These are phyloP conservation scores for Daldinia eschscholtzii DNA, from an alignment of 2,329 filamentous ascomycete genomes.

Conservation along the genomic window DNA sequence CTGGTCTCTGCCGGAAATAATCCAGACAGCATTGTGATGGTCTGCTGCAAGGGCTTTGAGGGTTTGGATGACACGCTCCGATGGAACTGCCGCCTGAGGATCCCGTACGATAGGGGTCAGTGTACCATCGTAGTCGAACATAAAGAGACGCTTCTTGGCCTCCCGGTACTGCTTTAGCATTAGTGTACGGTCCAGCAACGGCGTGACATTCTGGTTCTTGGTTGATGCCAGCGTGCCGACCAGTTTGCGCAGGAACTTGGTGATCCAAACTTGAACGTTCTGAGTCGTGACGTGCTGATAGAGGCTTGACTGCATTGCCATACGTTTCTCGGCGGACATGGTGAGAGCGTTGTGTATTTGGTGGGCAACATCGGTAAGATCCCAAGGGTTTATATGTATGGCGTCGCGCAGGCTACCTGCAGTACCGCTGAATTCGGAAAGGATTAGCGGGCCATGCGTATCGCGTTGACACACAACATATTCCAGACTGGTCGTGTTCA, in stretches of 20 bases:
- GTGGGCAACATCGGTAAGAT: constrained; percentile 84
- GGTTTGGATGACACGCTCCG: constrained; percentile 82
- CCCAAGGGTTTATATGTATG: constrained; percentile 98
- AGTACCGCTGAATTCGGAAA: constrained; percentile 97
- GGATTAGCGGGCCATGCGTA: constrained; percentile 86
- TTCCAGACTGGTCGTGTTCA: constrained; percentile 97
- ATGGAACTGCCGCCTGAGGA: constrained; percentile 88
- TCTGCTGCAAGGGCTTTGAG: constrained; percentile 84
- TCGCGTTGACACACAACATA: constrained; percentile 94
- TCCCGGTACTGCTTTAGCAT: constrained; percentile 80
- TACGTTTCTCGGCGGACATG: constrained; percentile 76
- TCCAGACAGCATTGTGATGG: constrained; percentile 91
- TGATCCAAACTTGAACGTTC: constrained; percentile 89
- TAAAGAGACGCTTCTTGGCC: constrained; percentile 86
- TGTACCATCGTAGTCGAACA: constrained; percentile 99
- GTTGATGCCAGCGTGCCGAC: constrained; percentile 84
- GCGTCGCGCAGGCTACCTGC: constrained; percentile 86
- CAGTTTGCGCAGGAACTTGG: constrained; percentile 81
- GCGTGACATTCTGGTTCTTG: constrained; percentile 81
- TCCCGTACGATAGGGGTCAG: constrained; percentile 95
- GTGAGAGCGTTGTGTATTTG: constrained; percentile 85
- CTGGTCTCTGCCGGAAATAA: constrained; percentile 95
- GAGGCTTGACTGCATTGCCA: constrained; percentile 77
- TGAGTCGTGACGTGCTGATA: constrained; percentile 88
- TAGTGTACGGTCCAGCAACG: constrained; percentile 80